Percentiles rank a stretch among this genome's conserved stretches.
These are phyloP conservation scores for Pistacia vera DNA, from an alignment of 345 rosid genomes.

Conservation along the genomic window DNA sequence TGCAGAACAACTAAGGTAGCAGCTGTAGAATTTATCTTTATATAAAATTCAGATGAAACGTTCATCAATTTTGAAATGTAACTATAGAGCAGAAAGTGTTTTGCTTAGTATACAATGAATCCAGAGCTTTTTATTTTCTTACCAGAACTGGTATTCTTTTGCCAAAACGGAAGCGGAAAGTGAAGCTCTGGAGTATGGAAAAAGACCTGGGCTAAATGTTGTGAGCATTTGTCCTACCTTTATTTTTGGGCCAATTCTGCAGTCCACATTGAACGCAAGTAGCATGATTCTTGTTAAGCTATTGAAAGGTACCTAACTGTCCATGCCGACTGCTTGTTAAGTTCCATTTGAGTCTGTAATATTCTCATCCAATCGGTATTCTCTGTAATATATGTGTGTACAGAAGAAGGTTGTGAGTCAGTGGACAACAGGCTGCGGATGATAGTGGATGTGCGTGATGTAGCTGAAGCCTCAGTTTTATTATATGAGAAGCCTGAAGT, in stretches of 20 bases:
- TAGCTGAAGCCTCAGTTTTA: slow-evolving; percentile 41
- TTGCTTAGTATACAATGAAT: neutral
- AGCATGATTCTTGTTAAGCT: slow-evolving; percentile 46
- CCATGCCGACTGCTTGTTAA: no score
- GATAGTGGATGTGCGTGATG: slow-evolving; percentile 44
- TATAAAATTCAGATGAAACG: neutral
- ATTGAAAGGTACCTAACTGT: slow-evolving; percentile 49
- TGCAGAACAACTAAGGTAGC: slow-evolving; percentile 48
- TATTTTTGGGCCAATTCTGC: slow-evolving; percentile 60
- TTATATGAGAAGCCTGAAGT: slow-evolving; percentile 54
- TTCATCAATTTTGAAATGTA: neutral
- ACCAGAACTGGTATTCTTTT: slow-evolving; percentile 70
- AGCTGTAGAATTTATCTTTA: neutral
- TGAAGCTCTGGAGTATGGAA: slow-evolving; percentile 66
- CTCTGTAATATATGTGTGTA: no score
- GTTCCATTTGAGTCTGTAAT: no score
- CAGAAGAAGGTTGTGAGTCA: slow-evolving; percentile 35
- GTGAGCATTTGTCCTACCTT: slow-evolving; percentile 58
- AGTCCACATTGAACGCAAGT: slow-evolving; percentile 56
- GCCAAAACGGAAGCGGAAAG: slow-evolving; percentile 76
- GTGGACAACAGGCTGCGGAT: slow-evolving; percentile 32
- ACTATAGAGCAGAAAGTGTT: neutral
- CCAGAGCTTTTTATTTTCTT: slow-evolving; percentile 3
- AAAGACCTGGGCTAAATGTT: slow-evolving; percentile 52
- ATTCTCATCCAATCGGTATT: no score